Evolutionary conservation across 2,329 filamentous ascomycete genomes (phyloP), one percentile per base, ranked within the genome.

Genomic region (Ophiocordyceps robertsii): DNA sequence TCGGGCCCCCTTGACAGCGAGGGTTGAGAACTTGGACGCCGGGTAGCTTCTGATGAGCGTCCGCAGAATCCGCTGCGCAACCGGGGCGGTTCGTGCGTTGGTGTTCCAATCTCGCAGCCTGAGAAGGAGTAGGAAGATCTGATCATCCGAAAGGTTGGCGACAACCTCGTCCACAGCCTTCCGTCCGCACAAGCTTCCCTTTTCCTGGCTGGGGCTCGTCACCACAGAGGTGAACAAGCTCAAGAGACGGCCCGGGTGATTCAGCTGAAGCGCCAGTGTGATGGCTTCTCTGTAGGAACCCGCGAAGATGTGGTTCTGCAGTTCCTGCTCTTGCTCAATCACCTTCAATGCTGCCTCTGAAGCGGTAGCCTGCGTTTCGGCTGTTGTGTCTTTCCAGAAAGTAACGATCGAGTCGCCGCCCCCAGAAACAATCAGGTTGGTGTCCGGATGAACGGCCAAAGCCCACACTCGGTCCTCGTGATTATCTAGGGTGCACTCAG

Each of bases 381-480:
- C 75, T 0, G 88, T 93, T 2, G 88, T 95, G 57, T 98, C 92
- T 53, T 80, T 80, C 92, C 92, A 98, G 66, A 96, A 95, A 1
- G 87, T 93, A 32, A 98, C 77, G 1, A 87, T 89, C 30, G 88
- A 89, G 62, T 98, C 92, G 41, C 84, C 90, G 44, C 86, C 89
- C 31, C 89, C 92, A 7, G 92, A 96, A 31, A 93, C 82, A 41
- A 98, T 75, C 40, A 80, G 80, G 53, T 89, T 77, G 10, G 70
- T 75, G 37, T 70, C 56, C 38, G 82, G 72, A 58, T 90, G 73
- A 11, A 86, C 77, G 5, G 86, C 77, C 16, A 96, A 68, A 0
- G 88, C 88, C 89, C 89, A 95, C 1, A 96, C 89, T 44, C 92
- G 79, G 63, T 98, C 92, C 53, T 88, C 88, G 61, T 98, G 92